Evolutionary conservation across 73 alveolate genomes (phyloP).

Genomic region (Effrenium voratum): DNA sequence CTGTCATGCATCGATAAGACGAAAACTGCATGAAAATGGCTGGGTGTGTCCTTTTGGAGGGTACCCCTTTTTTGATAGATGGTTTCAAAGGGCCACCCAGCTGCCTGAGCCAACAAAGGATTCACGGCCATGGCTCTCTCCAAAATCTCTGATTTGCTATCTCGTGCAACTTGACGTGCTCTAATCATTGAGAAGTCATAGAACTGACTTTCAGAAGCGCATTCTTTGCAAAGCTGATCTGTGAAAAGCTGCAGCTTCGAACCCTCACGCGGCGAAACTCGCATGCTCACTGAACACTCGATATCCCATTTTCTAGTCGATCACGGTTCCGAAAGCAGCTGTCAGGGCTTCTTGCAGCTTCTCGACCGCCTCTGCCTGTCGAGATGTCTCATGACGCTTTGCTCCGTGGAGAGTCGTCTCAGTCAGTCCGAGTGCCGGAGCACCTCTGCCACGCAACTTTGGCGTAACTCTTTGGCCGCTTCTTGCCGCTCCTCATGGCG

Average conservation of each 20-base stretch:
- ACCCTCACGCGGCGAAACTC: too few relatives aligned
- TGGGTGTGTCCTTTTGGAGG: too few relatives aligned
- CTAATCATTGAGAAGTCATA: too few relatives aligned
- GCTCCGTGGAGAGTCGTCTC: neutral
- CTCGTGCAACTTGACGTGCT: neutral
- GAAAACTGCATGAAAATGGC: too few relatives aligned
- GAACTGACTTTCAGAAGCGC: too few relatives aligned
- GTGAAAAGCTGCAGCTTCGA: too few relatives aligned
- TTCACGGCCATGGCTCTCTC: conserved; percentile 74
- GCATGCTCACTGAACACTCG: too few relatives aligned
- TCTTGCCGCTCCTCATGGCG: conserved; percentile 24
- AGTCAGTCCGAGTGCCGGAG: neutral
- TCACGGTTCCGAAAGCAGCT: conserved; percentile 61
- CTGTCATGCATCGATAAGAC: too few relatives aligned
- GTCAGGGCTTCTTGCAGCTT: conserved; percentile 56
- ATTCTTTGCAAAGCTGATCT: too few relatives aligned
- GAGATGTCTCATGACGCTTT: neutral
- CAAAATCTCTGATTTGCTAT: neutral
- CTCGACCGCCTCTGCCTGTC: conserved; percentile 67
- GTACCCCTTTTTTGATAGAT: too few relatives aligned
- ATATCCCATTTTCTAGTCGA: neutral
- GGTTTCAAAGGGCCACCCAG: too few relatives aligned
- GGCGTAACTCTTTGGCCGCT: conserved; percentile 55
- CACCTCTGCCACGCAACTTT: conserved; percentile 81
- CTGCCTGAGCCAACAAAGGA: conserved; percentile 76